Conservation (phyloP, 352 stramenopile species). For the Globisporangium megalacanthum region DNA sequence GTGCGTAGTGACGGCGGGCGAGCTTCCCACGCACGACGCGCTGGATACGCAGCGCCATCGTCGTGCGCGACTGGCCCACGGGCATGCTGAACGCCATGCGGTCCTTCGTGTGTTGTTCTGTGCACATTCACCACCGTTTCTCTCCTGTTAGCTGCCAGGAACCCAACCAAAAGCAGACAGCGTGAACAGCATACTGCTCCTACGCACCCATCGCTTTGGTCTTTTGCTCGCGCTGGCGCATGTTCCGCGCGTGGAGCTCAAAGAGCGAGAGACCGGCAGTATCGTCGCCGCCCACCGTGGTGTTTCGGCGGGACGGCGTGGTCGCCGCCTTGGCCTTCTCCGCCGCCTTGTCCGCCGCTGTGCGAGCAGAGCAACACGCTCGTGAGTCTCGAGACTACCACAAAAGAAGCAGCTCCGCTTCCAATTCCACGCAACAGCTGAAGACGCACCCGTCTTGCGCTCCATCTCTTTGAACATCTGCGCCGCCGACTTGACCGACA, state of each 20-base stretch:
- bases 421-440: background rate
- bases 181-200: background rate
- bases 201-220: slow-evolving; percentile 11
- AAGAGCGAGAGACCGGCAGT: slow-evolving; percentile 12
- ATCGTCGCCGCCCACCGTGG: slow-evolving; percentile 1
- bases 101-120: slow-evolving; percentile 16
- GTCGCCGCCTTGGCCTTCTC: slow-evolving; percentile 6
- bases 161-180: no score
- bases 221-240: slow-evolving; percentile 12
- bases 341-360: slow-evolving; percentile 4
- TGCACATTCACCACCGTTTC: no score
- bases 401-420: slow-evolving; percentile 5
- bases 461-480: slow-evolving; percentile 66
- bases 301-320: background rate
- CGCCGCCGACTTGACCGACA: slow-evolving; percentile 47
- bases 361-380: background rate
- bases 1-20: slow-evolving; percentile 26
- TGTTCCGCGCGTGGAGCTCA: slow-evolving; percentile 13
- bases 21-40: slow-evolving; percentile 28
- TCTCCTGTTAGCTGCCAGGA: background rate
- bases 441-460: slow-evolving; percentile 37
- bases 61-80: slow-evolving; percentile 21
- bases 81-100: slow-evolving; percentile 10
- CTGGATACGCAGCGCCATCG: slow-evolving; percentile 46
- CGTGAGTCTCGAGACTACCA: background rate